These are phyloP conservation scores for Podospora pseudoanserina DNA, from an alignment of 495 filamentous ascomycete species.

Conservation along the genomic window DNA sequence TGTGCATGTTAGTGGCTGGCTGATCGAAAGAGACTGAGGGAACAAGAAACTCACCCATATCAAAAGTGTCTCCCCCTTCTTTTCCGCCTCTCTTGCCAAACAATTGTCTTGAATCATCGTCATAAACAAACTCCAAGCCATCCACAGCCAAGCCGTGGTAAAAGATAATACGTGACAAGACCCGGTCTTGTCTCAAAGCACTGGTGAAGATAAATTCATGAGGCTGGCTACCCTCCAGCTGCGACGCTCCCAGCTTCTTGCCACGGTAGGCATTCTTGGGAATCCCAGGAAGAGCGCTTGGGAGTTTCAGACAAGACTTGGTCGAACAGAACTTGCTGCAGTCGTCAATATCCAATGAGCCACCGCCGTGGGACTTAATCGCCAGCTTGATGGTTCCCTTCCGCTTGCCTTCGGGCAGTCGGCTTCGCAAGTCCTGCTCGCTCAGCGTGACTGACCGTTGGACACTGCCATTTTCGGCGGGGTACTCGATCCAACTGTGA, in stretches of 20 bases:
- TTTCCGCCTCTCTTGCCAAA: conserved; percentile 84
- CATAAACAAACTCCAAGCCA: conserved; percentile 90
- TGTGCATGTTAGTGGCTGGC: not conserved
- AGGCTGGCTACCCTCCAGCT: conserved; percentile 66
- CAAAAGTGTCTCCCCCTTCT: conserved; percentile 69
- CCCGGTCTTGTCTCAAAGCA: conserved; percentile 62
- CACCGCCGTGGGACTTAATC: conserved; percentile 70
- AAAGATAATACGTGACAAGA: conserved; percentile 69
- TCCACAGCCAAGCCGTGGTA: conserved; percentile 78
- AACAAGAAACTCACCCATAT: conserved; percentile 56
- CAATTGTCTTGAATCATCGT: conserved; percentile 79
- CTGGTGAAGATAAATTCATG: conserved; percentile 74
- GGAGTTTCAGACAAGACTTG: conserved; percentile 64
- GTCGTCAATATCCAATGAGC: conserved; percentile 69
- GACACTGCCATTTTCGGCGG: conserved; percentile 55
- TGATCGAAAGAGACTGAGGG: not conserved
- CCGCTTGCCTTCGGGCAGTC: conserved; percentile 65
- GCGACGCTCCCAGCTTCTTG: conserved; percentile 68
- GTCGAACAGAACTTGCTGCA: conserved; percentile 66
- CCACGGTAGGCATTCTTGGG: conserved; percentile 72
- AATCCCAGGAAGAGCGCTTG: conserved; percentile 41
- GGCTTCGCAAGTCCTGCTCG: conserved; percentile 68
- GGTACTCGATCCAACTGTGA: conserved; percentile 74
- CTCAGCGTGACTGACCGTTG: conserved; percentile 69
- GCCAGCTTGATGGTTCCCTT: conserved; percentile 66